Evolutionary conservation across 441 rosid species (phyloP), one percentile per base, ranked within the genome.

Genomic region (Populus hybrid): DNA sequence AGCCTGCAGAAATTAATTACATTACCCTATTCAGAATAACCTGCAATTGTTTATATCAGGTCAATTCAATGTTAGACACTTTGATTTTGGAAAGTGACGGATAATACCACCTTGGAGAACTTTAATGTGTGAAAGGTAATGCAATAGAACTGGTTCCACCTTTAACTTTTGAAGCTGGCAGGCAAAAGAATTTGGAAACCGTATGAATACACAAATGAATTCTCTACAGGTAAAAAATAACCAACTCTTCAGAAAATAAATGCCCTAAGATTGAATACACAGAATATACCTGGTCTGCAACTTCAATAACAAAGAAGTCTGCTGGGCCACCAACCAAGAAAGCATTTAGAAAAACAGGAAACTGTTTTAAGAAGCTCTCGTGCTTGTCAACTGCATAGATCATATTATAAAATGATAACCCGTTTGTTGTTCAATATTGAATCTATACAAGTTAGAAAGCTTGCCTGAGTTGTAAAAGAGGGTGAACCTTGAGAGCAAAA

Each of bases 111-210:
- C 99, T 72, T 86, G 93, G 72, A 96, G 98, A 83, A 87, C 90
- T 82, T 86, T 93, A 82, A 94, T 86, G 50, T 88, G 92, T 59
- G 96, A 92, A 67, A 96, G 92, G 84, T 92, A 94, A 85, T 96
- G 98, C 76, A 96, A 79, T 50, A 96, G 90, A 50, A 93, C 99
- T 9, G 99, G 99, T 80, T 96, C 99, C 83, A 96, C 99, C 89
- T 96, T 94, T 74, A 95, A 77, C 80, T 93, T 95, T 85, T 90
- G 99, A 86, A 96, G 93, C 99, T 92, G 92, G 50, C 59, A 79
- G 72, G 73, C 66, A 56, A 24, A 76, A 21, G 65, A 61, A 21
- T 21, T 9, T 21, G 65, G 65, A 61, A 9, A 61, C 14, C 65
- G 10, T 9, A 61, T 61, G 65, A 61, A 61, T 21, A 21, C 28